A percentile compares a stretch with the other conserved stretches of the same genome.
These are phyloP conservation scores for Mycena polygramma DNA, from an alignment of 768 basidiomycete genomes.

Conservation along the genomic window DNA sequence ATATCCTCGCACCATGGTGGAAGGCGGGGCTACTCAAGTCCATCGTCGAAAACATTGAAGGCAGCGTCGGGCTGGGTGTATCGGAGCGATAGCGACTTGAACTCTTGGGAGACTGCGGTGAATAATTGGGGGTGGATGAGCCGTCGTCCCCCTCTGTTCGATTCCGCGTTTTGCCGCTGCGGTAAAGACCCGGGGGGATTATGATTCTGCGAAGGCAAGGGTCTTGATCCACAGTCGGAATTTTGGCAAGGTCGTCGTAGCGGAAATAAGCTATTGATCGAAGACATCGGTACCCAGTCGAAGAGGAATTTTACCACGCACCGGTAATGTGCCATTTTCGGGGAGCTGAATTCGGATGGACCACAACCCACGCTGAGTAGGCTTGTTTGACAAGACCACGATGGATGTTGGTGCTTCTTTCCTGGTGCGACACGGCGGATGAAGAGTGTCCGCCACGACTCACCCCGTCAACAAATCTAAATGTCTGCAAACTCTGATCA, in stretches of 20 bases:
- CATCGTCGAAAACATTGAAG: slow-evolving; percentile 54
- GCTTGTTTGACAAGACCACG: slow-evolving; percentile 76
- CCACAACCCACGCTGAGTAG: slow-evolving; percentile 74
- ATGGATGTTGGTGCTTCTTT: slow-evolving; percentile 65
- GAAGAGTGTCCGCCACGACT: slow-evolving; percentile 63
- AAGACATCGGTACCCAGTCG: slow-evolving; percentile 49
- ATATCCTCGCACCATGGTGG: slow-evolving; percentile 52
- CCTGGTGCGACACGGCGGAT: slow-evolving; percentile 70
- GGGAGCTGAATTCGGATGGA: slow-evolving; percentile 58
- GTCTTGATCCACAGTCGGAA: slow-evolving; percentile 63
- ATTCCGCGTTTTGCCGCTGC: slow-evolving; percentile 58
- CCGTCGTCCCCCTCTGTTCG: slow-evolving; percentile 50
- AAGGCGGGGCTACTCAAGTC: slow-evolving; percentile 45
- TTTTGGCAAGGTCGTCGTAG: slow-evolving; percentile 59
- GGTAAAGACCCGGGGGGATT: slow-evolving; percentile 63
- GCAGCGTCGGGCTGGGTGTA: slow-evolving; percentile 47
- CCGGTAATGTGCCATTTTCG: slow-evolving; percentile 76
- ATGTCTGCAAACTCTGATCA: slow-evolving; percentile 57
- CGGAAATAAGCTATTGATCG: slow-evolving; percentile 58
- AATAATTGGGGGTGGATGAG: slow-evolving; percentile 14
- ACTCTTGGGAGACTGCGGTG: slow-evolving; percentile 33
- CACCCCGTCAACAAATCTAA: slow-evolving; percentile 71
- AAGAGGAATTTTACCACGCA: slow-evolving; percentile 55
- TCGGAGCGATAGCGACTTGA: slow-evolving; percentile 21
- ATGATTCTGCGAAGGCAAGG: slow-evolving; percentile 56